These are phyloP conservation scores for Calonectria leucothoes DNA, from an alignment of 2,329 filamentous ascomycete genomes.

Conservation along the genomic window DNA sequence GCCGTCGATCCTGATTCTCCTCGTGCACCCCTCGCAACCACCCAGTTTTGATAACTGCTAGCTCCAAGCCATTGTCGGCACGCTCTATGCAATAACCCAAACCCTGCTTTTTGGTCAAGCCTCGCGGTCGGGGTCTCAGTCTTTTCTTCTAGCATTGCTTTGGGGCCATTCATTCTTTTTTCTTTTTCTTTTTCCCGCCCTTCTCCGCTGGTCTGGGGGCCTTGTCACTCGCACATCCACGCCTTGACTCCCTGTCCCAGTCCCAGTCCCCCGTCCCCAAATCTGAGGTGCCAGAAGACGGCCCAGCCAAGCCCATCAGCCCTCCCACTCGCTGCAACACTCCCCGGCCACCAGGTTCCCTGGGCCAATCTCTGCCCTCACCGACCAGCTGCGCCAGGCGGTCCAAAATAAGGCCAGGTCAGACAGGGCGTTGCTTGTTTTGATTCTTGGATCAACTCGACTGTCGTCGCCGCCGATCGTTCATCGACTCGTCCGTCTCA, in stretches of 20 bases:
- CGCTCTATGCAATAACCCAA: neutral
- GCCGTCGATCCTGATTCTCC: neutral
- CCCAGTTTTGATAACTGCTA: slow-evolving; percentile 1
- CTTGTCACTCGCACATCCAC: neutral
- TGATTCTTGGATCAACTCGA: neutral
- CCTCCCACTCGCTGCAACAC: slow-evolving; percentile 2
- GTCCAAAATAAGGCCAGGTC: neutral
- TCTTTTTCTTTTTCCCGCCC: neutral
- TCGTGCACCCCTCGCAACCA: neutral
- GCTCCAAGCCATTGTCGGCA: slow-evolving; percentile 2
- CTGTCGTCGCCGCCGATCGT: neutral
- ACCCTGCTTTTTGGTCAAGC: neutral
- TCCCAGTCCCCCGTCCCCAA: neutral
- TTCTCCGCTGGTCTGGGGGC: slow-evolving; percentile 1
- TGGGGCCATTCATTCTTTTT: neutral
- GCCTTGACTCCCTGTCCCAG: neutral
- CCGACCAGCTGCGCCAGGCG: neutral
- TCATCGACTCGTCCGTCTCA: slow-evolving; percentile 9
- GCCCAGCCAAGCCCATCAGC: neutral
- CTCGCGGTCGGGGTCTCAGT: neutral
- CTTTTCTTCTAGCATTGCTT: neutral
- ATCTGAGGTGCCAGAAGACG: slow-evolving; percentile 8
- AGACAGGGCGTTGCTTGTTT: slow-evolving; percentile 5
- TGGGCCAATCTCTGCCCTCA: neutral
- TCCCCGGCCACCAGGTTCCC: neutral